These are phyloP conservation scores for Jatropha podagrica DNA, from an alignment of 441 rosid genomes.

Conservation along the genomic window DNA sequence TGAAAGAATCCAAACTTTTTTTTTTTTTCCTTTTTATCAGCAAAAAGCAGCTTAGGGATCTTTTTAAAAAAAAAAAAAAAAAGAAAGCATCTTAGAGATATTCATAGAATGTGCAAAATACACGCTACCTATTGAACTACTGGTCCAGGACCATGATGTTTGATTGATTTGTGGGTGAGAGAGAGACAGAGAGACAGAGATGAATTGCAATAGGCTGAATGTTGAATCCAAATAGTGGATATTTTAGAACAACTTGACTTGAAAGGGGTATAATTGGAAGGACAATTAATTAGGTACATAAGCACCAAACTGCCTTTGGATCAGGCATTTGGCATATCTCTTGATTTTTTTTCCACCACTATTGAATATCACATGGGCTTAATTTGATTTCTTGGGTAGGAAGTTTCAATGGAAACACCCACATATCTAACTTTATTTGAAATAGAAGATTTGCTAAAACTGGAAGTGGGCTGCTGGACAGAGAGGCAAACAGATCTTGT, in stretches of 20 bases:
- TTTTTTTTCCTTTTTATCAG: background rate
- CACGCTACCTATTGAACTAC: background rate
- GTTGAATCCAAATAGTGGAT: constrained; percentile 4
- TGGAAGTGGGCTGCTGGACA: background rate
- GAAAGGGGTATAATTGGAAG: background rate
- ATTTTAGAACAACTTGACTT: constrained; percentile 17
- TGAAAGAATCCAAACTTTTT: no score
- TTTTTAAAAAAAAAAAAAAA: background rate
- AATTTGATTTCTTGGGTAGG: constrained; percentile 3
- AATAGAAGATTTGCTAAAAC: background rate
- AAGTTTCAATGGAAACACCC: background rate
- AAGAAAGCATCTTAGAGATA: background rate
- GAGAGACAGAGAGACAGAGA: background rate
- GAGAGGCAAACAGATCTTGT: background rate
- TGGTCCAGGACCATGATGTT: background rate
- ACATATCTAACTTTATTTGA: background rate
- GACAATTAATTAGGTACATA: constrained; percentile 25
- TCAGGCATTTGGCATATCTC: constrained; percentile 2
- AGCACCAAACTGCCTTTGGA: constrained; percentile 24
- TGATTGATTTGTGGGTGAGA: background rate
- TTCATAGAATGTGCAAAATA: background rate
- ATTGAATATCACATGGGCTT: constrained; percentile 9
- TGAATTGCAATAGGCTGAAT: background rate
- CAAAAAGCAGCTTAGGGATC: no score
- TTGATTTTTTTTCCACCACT: constrained; percentile 19